Base-by-base conservation (phyloP, 192 early-diverging fungal genomes). In the Podila clonocystis region DNA sequence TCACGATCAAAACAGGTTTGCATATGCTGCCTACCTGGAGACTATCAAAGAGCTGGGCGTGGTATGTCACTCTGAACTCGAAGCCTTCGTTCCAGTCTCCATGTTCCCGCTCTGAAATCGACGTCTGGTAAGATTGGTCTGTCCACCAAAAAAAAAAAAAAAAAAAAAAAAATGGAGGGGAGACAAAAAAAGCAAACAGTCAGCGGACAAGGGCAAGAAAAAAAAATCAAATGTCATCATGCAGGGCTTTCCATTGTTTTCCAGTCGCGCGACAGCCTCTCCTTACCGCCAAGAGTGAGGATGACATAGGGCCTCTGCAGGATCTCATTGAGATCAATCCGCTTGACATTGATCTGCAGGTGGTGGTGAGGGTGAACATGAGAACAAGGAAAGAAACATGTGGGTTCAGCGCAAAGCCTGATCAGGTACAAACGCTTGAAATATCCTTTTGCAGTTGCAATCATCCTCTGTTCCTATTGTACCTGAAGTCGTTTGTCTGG, bases 11-110 rank as follows among this genome's bases (percentile, higher is more conserved):
- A 28, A 65, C 6, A 34, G 29, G 38, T 7, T 36, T 15, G 62
- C 24, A 60, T 26, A 11, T 24, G 26, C 38, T 71, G 22, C 28
- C 70, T 85, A 83, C 87, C 70, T 88, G 85, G 17, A 88, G 67
- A 20, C 91, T 91, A 29, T 91, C 91, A 79, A 94, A 94, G 6
- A 94, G 86, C 82, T 94, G 93, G 58, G 86, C 89, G 65, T 94
- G 93, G 67, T 89, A 93, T 9, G 88, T 89, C 7, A 94, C 89
- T 1, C 84, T 63, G 22, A 94, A 86, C 70, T 92, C 90, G 70
- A 94, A 94, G 0, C 89, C 87, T 67, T 92, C 93, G 74, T 90
- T 91, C 92, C 92, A 92, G 59, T 85, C 85, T 20, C 91, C 91
- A 6, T 86, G 85, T 17, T 86, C 49, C 17, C 67, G 62, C 55